Evolutionary conservation across 768 basidiomycete species (phyloP).

Genomic region (Amanita pallidorosea): DNA sequence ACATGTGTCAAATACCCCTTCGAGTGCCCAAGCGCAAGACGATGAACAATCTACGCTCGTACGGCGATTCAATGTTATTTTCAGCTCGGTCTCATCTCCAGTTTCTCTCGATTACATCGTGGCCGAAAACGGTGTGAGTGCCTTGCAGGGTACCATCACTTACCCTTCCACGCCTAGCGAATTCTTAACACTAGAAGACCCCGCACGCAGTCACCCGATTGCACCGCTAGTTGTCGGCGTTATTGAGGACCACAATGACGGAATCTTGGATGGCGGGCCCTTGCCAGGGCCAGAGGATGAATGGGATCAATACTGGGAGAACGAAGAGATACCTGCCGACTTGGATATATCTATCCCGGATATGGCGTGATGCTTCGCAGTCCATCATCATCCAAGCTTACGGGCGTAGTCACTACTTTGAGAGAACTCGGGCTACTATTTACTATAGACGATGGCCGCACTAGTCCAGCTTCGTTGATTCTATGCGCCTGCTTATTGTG

Average conservation of each 20-base stretch:
- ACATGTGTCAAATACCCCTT: neutral
- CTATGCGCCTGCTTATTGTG: neutral
- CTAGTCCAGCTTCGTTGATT: too few species aligned
- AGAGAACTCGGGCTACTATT: too few species aligned
- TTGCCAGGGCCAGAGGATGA: conserved; percentile 24
- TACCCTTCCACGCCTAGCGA: neutral
- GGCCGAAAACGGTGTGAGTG: conserved; percentile 43
- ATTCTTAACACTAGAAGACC: neutral
- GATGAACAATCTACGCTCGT: conserved; percentile 42
- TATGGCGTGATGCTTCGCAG: too few species aligned
- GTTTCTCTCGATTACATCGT: conserved; percentile 70
- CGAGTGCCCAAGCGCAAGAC: conserved; percentile 7
- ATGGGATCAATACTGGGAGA: conserved; percentile 38
- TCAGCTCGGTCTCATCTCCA: conserved; percentile 51
- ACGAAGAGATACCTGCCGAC: conserved; percentile 30
- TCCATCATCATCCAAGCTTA: neutral
- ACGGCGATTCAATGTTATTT: conserved; percentile 67
- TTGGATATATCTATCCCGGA: conserved; percentile 13
- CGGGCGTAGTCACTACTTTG: neutral
- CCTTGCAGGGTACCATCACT: conserved; percentile 14
- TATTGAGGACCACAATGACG: neutral
- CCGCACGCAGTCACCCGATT: neutral
- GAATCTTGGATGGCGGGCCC: neutral
- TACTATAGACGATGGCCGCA: neutral
- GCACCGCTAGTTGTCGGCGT: neutral